Evolutionary conservation across 2,329 filamentous ascomycete genomes (phyloP).

Genomic region (Aspergillus latus): DNA sequence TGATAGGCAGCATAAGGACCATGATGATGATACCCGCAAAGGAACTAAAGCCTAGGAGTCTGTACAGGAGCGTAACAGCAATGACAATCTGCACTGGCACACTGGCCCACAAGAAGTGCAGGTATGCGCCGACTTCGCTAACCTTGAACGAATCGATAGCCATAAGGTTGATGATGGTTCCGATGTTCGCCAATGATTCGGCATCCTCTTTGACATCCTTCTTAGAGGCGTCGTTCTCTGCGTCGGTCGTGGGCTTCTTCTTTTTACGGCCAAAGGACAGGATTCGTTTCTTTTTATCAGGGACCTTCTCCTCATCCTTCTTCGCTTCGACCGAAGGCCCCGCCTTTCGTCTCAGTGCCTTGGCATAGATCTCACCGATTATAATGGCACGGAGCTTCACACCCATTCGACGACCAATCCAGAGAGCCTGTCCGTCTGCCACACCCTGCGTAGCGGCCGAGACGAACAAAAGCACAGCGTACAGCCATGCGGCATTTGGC

Average conservation of each 20-base stretch:
- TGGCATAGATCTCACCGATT: constrained; percentile 95
- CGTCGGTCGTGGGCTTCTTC: constrained; percentile 29
- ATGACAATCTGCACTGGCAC: constrained; percentile 86
- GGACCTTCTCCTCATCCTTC: constrained; percentile 52
- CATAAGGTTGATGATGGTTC: constrained; percentile 99
- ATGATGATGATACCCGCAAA: constrained; percentile 92
- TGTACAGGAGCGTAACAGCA: constrained; percentile 78
- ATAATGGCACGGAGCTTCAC: constrained; percentile 92
- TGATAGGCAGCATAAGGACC: constrained; percentile 82
- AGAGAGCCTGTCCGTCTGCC: constrained; percentile 81
- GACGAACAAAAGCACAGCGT: constrained; percentile 84
- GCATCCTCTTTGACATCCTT: constrained; percentile 31
- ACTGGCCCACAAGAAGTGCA: constrained; percentile 92
- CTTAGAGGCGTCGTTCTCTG: constrained; percentile 19
- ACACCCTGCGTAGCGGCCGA: constrained; percentile 80
- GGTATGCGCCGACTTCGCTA: constrained; percentile 86
- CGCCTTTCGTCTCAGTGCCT: constrained; percentile 87
- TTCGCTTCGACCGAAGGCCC: constrained; percentile 74
- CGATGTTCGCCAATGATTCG: constrained; percentile 82
- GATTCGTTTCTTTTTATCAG: constrained; percentile 45
- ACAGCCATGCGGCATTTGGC: constrained; percentile 89
- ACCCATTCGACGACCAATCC: constrained; percentile 91
- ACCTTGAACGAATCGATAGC: constrained; percentile 99
- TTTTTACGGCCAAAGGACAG: constrained; percentile 63
- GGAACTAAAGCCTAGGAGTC: constrained; percentile 86